Percentiles rank a stretch among this genome's conserved stretches.
Conservation (phyloP, 495 filamentous ascomycete species). For the Annulohypoxylon maeteangense region DNA sequence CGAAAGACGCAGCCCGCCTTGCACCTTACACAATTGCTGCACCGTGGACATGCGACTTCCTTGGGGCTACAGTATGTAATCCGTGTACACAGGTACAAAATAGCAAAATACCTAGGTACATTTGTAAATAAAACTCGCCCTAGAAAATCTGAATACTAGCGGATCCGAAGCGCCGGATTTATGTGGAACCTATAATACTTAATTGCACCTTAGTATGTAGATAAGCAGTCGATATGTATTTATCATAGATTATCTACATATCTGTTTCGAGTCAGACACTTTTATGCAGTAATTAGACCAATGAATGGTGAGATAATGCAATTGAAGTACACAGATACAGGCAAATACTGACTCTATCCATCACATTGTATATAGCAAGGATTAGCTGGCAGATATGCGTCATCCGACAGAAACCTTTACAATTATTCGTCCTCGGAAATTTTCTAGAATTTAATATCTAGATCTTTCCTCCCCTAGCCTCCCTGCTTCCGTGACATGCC, state of each 20-base stretch:
- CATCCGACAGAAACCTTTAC: conserved; percentile 34
- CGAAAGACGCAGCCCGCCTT: conserved; percentile 18
- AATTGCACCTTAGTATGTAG: conserved; percentile 13
- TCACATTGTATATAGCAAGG: background rate
- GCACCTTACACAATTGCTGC: conserved; percentile 5
- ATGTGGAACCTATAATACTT: conserved; percentile 18
- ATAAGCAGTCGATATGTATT: background rate
- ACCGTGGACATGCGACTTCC: conserved; percentile 28
- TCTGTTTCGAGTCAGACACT: background rate
- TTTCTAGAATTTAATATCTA: conserved; percentile 30
- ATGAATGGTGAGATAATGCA: conserved; percentile 8
- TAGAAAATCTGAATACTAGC: conserved; percentile 41
- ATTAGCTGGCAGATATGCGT: conserved; percentile 31
- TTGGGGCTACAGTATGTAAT: background rate
- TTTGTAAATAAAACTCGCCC: conserved; percentile 3
- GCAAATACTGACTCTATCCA: background rate
- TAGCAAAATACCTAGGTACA: conserved; percentile 9
- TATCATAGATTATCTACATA: background rate
- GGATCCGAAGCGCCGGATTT: conserved; percentile 35
- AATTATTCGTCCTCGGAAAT: conserved; percentile 35
- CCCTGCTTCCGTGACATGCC: background rate
- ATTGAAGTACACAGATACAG: background rate
- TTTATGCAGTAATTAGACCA: background rate
- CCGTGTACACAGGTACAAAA: conserved; percentile 13
- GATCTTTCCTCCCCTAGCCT: background rate